These are phyloP conservation scores for Dinochytrium kinnereticum DNA, from an alignment of 371 early-diverging fungal species.

Conservation along the genomic window DNA sequence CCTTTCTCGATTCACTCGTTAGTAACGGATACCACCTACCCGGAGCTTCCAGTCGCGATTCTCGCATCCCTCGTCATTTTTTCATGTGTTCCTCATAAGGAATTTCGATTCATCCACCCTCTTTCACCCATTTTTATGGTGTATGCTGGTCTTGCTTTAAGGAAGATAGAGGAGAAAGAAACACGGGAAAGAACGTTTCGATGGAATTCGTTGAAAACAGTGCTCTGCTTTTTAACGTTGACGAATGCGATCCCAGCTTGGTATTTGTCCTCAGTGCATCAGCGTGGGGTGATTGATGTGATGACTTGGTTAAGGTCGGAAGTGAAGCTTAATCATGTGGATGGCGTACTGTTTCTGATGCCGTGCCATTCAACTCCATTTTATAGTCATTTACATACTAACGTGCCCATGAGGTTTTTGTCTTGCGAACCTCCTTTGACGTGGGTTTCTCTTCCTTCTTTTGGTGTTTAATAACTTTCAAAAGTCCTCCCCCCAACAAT, in stretches of 20 bases:
- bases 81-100: constrained; percentile 86
- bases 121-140: constrained; percentile 77
- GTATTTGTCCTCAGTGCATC: constrained; percentile 79
- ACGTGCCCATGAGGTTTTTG: constrained; percentile 78
- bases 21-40: not conserved
- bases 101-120: constrained; percentile 89
- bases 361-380: constrained; percentile 97
- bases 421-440: constrained; percentile 90
- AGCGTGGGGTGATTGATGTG: constrained; percentile 90
- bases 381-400: constrained; percentile 73
- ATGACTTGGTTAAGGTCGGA: constrained; percentile 71
- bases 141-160: constrained; percentile 66
- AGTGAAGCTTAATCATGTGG: constrained; percentile 35
- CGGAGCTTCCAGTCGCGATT: constrained; percentile 25
- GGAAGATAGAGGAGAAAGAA: constrained; percentile 25
- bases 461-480: not conserved
- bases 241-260: constrained; percentile 72
- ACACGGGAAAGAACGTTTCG: not conserved
- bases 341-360: constrained; percentile 77
- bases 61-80: constrained; percentile 67
- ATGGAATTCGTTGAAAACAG: not conserved
- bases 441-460: constrained; percentile 11
- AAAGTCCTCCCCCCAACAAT: too few relatives aligned
- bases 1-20: constrained; percentile 64
- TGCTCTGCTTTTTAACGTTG: constrained; percentile 19